Conservation (phyloP, 345 rosid genomes). For the Raphanus sativus region DNA sequence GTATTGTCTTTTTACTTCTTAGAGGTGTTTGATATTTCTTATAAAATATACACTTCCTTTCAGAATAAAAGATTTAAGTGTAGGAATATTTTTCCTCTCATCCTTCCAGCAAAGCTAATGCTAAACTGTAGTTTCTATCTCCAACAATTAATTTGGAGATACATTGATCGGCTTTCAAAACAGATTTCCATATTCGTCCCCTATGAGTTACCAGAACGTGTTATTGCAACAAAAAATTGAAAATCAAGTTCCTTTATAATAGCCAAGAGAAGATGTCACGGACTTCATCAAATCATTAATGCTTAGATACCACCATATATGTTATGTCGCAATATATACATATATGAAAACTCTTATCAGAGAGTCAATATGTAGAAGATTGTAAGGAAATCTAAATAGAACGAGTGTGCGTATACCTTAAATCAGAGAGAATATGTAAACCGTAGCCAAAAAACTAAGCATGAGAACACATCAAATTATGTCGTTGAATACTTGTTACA, state of each 20-base stretch:
- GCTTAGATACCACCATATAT: background rate
- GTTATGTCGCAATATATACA: background rate
- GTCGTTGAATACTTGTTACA: background rate
- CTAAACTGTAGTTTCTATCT: background rate
- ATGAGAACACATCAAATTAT: background rate
- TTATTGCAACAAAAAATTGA: background rate
- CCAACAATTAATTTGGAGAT: background rate
- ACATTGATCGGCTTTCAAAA: background rate
- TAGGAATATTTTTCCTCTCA: background rate
- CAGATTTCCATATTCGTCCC: background rate
- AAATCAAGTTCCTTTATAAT: background rate
- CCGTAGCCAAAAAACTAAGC: background rate
- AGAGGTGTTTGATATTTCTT: background rate
- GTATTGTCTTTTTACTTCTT: conserved; percentile 7
- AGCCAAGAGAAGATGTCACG: background rate
- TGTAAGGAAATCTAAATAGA: background rate
- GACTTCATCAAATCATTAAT: background rate
- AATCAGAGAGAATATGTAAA: background rate
- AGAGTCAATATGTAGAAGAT: background rate
- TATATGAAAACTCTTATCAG: background rate
- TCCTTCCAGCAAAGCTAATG: background rate
- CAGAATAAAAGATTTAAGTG: background rate
- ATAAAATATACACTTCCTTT: background rate
- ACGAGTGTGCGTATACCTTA: background rate
- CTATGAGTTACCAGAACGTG: background rate